Base-by-base conservation (phyloP, 345 rosid species). In the Angophora floribunda region DNA sequence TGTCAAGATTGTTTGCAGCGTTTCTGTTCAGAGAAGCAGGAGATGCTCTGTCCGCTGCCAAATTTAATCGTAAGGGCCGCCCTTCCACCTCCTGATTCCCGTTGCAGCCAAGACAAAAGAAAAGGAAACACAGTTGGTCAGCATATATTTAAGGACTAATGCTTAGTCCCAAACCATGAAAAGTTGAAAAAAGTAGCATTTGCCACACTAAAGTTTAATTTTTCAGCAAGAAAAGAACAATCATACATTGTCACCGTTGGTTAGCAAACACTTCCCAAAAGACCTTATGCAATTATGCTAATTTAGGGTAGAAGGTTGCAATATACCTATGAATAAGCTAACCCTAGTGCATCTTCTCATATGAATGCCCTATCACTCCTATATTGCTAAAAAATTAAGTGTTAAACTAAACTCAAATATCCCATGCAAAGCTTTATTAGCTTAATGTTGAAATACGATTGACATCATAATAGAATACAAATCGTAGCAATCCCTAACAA, bases 21-120 rank as follows among this genome's bases (percentile, higher is more conserved):
- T 55, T 91, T 32, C 91, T 88, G 85, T 89, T 92, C 4, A 24
- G 32, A 22, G 91, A 82, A 30, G 93, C 59, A 53, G 89, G 87
- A 89, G 92, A 87, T 57, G 94, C 90, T 89, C 93, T 98, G 79
- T 95, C 94, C 1, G 93, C 89, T 30, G 99, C 99, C 86, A 94
- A 15, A 59, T 94, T 96, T 91, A 97, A 91, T 87, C 98, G 93
- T 91, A 97, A 79, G 44, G 97, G 96, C 79, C 99, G 93, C 30
- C 98, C 99, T 92, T 98, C 98, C 47, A 97, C 94, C 92, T 98
- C 99, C 99, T 98, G 88, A 85, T 91, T 87, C 86, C 79, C 4
- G 6, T 41, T 65, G 26, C 5, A 85, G 57, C 86, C 86, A 87
- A 87, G 59, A 49, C 32, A 51, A 55, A 52, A 21, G 24, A 87